Evolutionary conservation across 164 flowering plant species (phyloP).

Genomic region (Vitis cinerea): DNA sequence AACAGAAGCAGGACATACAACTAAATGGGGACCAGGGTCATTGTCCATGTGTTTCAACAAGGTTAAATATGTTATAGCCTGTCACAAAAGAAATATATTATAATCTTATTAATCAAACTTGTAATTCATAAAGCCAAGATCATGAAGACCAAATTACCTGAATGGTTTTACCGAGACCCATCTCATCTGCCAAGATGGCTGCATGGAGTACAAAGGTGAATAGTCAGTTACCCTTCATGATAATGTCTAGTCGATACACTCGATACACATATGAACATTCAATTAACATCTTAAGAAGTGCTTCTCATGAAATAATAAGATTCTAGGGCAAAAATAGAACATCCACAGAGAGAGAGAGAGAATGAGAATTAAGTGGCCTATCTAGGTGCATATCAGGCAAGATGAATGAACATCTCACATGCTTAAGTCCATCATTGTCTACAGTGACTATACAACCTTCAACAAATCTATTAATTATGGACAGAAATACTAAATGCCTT

Average conservation of each 20-base stretch:
- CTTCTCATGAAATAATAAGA: neutral
- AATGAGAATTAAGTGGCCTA: too few species aligned
- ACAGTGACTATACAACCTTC: too few species aligned
- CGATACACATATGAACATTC: neutral
- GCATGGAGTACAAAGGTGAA: slow-evolving; percentile 24
- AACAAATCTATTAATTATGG: too few species aligned
- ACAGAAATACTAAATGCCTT: too few species aligned
- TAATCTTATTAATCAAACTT: neutral
- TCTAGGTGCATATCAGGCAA: too few species aligned
- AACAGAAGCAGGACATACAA: slow-evolving; percentile 96
- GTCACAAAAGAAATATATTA: slow-evolving; percentile 26
- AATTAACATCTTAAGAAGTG: neutral
- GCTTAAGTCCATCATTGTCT: too few species aligned
- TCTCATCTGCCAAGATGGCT: slow-evolving; percentile 99
- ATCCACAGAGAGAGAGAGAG: too few species aligned
- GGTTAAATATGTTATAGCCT: slow-evolving; percentile 89
- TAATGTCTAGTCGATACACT: neutral
- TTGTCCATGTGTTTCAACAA: slow-evolving; percentile 75
- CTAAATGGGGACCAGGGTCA: slow-evolving; percentile 91
- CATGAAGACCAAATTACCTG: slow-evolving; percentile 51
- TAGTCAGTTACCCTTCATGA: neutral
- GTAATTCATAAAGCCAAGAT: slow-evolving; percentile 9
- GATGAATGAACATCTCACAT: too few species aligned
- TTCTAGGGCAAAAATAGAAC: neutral
- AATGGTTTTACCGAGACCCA: slow-evolving; percentile 98